Percentiles rank a stretch among this genome's conserved stretches.
Evolutionary conservation across 1,284 basidiomycete species (phyloP).

Genomic region (Cerioporus squamosus): DNA sequence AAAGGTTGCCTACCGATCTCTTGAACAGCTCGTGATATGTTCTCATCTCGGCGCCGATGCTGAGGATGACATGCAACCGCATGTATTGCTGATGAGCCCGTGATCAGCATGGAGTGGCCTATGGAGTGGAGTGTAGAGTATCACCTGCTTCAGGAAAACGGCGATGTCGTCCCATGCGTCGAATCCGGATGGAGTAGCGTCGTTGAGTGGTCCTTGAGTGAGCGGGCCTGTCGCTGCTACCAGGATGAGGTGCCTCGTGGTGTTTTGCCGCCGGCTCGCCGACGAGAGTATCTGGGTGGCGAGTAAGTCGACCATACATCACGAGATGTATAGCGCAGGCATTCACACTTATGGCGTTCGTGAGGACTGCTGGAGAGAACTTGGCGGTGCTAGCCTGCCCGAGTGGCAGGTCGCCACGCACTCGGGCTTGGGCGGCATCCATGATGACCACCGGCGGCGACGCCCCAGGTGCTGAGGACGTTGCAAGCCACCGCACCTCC

Average conservation of each 20-base stretch:
- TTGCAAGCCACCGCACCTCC: slow-evolving; percentile 45
- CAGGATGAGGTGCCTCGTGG: slow-evolving; percentile 58
- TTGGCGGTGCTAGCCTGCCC: slow-evolving; percentile 13
- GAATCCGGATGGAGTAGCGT: slow-evolving; percentile 23
- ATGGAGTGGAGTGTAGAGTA: not conserved
- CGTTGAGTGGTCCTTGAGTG: slow-evolving; percentile 13
- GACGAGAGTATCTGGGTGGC: slow-evolving; percentile 42
- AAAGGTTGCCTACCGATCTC: slow-evolving; percentile 49
- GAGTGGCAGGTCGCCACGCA: slow-evolving; percentile 23
- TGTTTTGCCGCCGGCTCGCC: slow-evolving; percentile 39
- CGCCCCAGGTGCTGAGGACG: slow-evolving; percentile 24
- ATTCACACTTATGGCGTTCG: slow-evolving; percentile 26
- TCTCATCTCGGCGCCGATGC: slow-evolving; percentile 46
- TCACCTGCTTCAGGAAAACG: slow-evolving; percentile 52
- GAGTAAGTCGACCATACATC: not conserved
- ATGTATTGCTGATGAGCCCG: slow-evolving; percentile 49
- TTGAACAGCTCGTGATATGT: slow-evolving; percentile 54
- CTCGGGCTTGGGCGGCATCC: slow-evolving; percentile 17
- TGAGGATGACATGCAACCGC: slow-evolving; percentile 62
- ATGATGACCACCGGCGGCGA: slow-evolving; percentile 15
- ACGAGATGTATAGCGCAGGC: not conserved
- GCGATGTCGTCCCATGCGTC: slow-evolving; percentile 31
- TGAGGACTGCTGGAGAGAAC: slow-evolving; percentile 24
- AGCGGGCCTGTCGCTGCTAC: slow-evolving; percentile 43
- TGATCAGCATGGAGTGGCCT: slow-evolving; percentile 9